phyloP scores from a whole-genome alignment of 441 rosid genomes.

The Euphorbia neoarborescens region DNA sequence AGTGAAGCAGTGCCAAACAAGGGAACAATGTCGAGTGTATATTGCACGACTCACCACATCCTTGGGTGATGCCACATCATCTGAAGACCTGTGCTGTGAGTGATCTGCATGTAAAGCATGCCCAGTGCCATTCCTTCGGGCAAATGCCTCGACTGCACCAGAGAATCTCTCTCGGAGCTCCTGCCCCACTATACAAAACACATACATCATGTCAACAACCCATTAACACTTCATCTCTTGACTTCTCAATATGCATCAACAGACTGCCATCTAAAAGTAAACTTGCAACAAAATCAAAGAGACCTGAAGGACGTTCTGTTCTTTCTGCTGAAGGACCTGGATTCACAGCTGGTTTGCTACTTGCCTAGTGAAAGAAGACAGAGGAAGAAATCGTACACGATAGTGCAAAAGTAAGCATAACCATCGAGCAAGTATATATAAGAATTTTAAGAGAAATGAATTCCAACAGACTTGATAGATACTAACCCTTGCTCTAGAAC shows the following conservation, averaged over 20 bases:
- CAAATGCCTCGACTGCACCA: slow-evolving; percentile 82
- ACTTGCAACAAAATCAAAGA: slow-evolving; percentile 7
- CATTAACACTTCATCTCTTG: neutral
- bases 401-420: neutral
- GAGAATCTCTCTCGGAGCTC: slow-evolving; percentile 70
- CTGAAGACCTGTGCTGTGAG: slow-evolving; percentile 52
- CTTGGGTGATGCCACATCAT: slow-evolving; percentile 44
- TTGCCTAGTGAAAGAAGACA: slow-evolving; percentile 38
- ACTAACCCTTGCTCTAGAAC: slow-evolving; percentile 69
- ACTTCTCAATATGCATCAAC: neutral
- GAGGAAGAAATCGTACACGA: neutral
- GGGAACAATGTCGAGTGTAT: neutral
- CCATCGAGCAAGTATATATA: slow-evolving; percentile 10
- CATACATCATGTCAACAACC: neutral
- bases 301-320: slow-evolving; percentile 65
- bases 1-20: neutral
- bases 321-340: slow-evolving; percentile 66
- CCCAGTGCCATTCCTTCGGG: slow-evolving; percentile 51
- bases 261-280: neutral
- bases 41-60: slow-evolving; percentile 45
- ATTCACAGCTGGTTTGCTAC: slow-evolving; percentile 43
- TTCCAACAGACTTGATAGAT: slow-evolving; percentile 22
- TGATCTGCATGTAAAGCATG: slow-evolving; percentile 34
- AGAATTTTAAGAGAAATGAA: slow-evolving; percentile 42
- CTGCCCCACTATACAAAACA: slow-evolving; percentile 39